These are phyloP conservation scores for Fraxinus cuspidata DNA, from an alignment of 257 asterid genomes.

Conservation along the genomic window DNA sequence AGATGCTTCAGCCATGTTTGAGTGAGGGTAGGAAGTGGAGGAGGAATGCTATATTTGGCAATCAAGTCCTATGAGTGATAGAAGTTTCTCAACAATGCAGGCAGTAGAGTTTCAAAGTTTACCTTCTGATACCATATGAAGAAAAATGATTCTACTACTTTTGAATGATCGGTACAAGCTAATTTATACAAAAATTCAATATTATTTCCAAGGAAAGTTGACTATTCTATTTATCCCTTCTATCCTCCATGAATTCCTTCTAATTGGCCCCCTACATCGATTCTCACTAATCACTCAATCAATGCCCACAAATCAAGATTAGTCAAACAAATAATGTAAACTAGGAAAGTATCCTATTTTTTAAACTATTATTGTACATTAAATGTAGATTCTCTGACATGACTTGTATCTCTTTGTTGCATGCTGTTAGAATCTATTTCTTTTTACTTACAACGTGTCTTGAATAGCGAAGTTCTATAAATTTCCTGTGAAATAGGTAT, in stretches of 20 bases:
- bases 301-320: neutral
- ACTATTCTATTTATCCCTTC: neutral
- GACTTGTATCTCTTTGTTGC: neutral
- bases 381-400: neutral
- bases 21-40: neutral
- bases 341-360: neutral
- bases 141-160: neutral
- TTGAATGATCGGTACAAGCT: neutral
- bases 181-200: neutral
- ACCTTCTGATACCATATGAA: neutral
- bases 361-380: neutral
- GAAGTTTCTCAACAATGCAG: neutral
- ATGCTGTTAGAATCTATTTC: neutral
- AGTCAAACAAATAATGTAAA: neutral
- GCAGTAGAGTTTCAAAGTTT: neutral
- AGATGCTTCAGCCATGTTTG: neutral
- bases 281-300: neutral
- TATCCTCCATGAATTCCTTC: neutral
- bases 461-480: neutral
- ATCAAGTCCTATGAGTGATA: neutral
- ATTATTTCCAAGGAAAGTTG: neutral
- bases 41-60: neutral
- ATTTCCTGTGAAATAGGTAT: neutral
- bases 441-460: neutral
- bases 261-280: neutral